These are phyloP conservation scores for Pyrus bretschneideri DNA, from an alignment of 306 rosid species.

Conservation along the genomic window DNA sequence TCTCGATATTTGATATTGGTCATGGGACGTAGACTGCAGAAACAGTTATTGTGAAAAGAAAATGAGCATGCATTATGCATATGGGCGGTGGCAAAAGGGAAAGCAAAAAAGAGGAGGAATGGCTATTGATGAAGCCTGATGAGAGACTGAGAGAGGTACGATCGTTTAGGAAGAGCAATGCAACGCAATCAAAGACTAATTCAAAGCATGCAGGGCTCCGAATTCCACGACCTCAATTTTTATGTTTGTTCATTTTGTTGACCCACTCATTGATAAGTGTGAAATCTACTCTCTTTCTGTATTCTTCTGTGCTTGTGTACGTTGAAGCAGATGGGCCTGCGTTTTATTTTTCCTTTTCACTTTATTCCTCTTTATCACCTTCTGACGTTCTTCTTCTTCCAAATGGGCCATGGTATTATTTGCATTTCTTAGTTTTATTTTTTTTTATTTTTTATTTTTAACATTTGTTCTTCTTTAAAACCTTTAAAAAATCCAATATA, in stretches of 20 bases:
- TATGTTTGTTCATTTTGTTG: slow-evolving; percentile 21
- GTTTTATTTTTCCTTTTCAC: slow-evolving; percentile 20
- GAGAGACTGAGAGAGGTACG: slow-evolving; percentile 17
- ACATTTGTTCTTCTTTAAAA: neutral
- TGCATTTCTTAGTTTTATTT: neutral
- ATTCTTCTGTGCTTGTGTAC: neutral
- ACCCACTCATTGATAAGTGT: slow-evolving; percentile 26
- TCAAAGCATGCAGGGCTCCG: slow-evolving; percentile 30
- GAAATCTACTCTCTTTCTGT: slow-evolving; percentile 3
- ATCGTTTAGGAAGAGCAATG: slow-evolving; percentile 17
- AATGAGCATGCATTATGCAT: slow-evolving; percentile 33
- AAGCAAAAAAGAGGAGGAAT: slow-evolving; percentile 32
- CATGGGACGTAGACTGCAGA: slow-evolving; percentile 36
- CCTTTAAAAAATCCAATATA: no score
- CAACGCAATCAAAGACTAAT: neutral
- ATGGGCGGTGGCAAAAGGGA: slow-evolving; percentile 26
- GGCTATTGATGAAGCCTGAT: neutral
- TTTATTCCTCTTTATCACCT: slow-evolving; percentile 25
- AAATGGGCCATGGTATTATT: slow-evolving; percentile 16
- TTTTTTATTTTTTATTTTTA: neutral
- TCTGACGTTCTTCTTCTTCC: slow-evolving; percentile 28
- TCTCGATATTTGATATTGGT: slow-evolving; percentile 8
- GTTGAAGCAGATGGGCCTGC: slow-evolving; percentile 11
- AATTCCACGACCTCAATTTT: slow-evolving; percentile 32
- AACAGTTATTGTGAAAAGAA: slow-evolving; percentile 31